Base-by-base conservation (phyloP, 495 filamentous ascomycete genomes). In the Xylaria venustula region DNA sequence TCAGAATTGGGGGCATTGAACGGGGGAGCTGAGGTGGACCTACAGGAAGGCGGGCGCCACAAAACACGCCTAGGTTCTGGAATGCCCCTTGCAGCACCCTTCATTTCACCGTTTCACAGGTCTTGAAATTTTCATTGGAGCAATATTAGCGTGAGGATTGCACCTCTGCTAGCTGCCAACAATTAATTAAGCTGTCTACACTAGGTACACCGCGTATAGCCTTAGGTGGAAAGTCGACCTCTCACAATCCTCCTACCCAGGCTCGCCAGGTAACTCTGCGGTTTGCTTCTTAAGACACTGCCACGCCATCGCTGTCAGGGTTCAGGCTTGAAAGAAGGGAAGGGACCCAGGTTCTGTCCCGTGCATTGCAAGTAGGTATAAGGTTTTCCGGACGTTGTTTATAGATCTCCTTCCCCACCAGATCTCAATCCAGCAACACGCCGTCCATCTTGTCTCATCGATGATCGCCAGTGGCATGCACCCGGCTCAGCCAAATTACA, bases 21-120 rank as follows among this genome's bases (percentile, higher is more conserved):
- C 30, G 5, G 19, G 23, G 28, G 12, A 54, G 52, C 52, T 54
- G 52, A 44, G 42, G 17, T 26, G 51, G 26, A 42, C 52, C 52
- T 54, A 22, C 37, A 30, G 23, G 51, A 54, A 34, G 37, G 37
- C 52, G 37, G 36, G 37, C 19, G 52, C 37, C 52, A 54, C 52
- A 54, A 54, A 14, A 8, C 34, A 22, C 51, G 51, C 51, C 51
- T 23, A 17, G 30, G 30, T 44, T 55, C 53, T 45, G n/a, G 53
- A 20, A 20, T 34, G 53, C 42, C 54, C 42, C 42, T 57, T 57
- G 54, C 54, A 57, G 41, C 54, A 17, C n/a, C 20, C 53, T 41
- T 36, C 17, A 22, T 14, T 36, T 36, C 30, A 20, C 41, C 20
- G 14, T 15, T 46, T 34, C 30, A 34, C 30, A 34, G 5, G 11